phyloP scores from a whole-genome alignment of 2,329 filamentous ascomycete genomes.

The Nothophoma quercina region DNA sequence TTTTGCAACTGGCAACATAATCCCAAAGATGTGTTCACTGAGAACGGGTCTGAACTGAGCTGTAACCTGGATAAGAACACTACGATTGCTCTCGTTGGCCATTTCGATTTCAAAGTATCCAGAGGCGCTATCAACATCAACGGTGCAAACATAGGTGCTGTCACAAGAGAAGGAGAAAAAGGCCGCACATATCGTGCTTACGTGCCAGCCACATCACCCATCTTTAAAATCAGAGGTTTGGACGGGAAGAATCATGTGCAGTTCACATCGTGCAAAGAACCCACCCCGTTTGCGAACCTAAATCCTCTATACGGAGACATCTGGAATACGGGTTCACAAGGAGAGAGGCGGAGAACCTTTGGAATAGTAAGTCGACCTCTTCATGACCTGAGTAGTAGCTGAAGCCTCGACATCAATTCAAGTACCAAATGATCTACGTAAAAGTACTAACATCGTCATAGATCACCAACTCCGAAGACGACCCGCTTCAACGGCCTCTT shows the following conservation, averaged over 20 bases:
- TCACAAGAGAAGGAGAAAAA: conserved; percentile 33
- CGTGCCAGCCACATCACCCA: conserved; percentile 72
- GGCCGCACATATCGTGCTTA: conserved; percentile 60
- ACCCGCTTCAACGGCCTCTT: conserved; percentile 39
- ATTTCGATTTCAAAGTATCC: conserved; percentile 69
- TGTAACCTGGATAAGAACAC: conserved; percentile 42
- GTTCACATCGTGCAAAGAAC: conserved; percentile 52
- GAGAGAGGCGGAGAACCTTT: conserved; percentile 39
- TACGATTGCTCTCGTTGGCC: conserved; percentile 62
- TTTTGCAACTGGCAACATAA: conserved; percentile 44
- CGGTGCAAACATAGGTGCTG: conserved; percentile 67
- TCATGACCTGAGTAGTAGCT: not conserved
- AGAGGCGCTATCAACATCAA: conserved; percentile 70
- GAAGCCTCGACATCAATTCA: too few species aligned
- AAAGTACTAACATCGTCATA: conserved; percentile 22
- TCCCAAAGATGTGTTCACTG: conserved; percentile 29
- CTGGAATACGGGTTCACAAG: conserved; percentile 62
- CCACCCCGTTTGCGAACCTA: conserved; percentile 65
- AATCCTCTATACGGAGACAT: conserved; percentile 73
- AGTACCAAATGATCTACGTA: too few species aligned
- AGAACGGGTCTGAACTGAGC: conserved; percentile 35
- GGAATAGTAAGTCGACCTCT: conserved; percentile 37
- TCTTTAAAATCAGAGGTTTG: conserved; percentile 68
- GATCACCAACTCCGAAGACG: conserved; percentile 39
- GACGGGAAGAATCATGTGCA: conserved; percentile 63